Percentiles rank a stretch among this genome's conserved stretches.
Conservation (phyloP, 1,284 basidiomycete species). For the Leccinum subspadiceum region DNA sequence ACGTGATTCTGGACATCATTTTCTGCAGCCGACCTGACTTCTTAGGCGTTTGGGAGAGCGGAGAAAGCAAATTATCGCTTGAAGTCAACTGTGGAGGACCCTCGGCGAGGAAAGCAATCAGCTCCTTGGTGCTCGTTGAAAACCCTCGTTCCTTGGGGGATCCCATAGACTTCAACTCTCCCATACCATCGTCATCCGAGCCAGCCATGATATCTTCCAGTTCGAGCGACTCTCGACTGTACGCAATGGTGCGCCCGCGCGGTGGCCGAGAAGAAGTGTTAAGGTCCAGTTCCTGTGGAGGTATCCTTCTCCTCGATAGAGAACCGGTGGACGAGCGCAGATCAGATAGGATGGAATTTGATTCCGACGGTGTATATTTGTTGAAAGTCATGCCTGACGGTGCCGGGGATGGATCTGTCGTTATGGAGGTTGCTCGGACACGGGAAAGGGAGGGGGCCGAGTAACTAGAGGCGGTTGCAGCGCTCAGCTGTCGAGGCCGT, state of each 20-base stretch:
- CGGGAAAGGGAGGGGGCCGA: slow-evolving; percentile 24
- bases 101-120: slow-evolving; percentile 47
- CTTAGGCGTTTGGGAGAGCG: slow-evolving; percentile 45
- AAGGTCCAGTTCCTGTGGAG: slow-evolving; percentile 30
- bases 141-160: slow-evolving; percentile 36
- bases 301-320: slow-evolving; percentile 18
- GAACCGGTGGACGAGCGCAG: slow-evolving; percentile 33
- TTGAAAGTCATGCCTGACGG: slow-evolving; percentile 13
- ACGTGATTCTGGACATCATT: slow-evolving; percentile 74
- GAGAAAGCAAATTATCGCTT: slow-evolving; percentile 36
- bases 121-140: slow-evolving; percentile 53
- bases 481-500: slow-evolving; percentile 37
- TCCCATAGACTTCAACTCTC: slow-evolving; percentile 21
- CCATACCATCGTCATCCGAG: slow-evolving; percentile 48
- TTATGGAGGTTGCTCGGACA: slow-evolving; percentile 31
- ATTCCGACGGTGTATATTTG: slow-evolving; percentile 27
- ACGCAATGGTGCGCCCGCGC: slow-evolving; percentile 50
- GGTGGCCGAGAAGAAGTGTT: slow-evolving; percentile 35
- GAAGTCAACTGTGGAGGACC: slow-evolving; percentile 30
- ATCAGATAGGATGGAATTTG: slow-evolving; percentile 21
- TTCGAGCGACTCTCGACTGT: slow-evolving; percentile 66
- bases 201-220: slow-evolving; percentile 71
- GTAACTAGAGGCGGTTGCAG: slow-evolving; percentile 31
- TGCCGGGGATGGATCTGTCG: slow-evolving; percentile 26
- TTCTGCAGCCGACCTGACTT: slow-evolving; percentile 64